phyloP scores from a whole-genome alignment of 2,329 filamentous ascomycete genomes.

The Lanzia echinophila region DNA sequence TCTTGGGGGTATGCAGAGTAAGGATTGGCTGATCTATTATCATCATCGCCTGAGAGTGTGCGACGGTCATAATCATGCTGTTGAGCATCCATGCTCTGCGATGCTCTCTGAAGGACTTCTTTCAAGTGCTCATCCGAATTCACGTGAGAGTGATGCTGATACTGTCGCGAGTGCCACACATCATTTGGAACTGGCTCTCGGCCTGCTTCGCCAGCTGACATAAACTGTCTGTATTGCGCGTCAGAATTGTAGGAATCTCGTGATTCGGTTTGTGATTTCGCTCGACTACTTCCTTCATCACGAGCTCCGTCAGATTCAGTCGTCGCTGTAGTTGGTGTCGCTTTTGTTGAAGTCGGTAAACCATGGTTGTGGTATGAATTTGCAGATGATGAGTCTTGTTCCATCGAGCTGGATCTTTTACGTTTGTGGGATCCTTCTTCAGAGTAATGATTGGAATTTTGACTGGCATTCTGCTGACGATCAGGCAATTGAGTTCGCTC shows the following conservation, averaged over 20 bases:
- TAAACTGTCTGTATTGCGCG: slow-evolving; percentile 22
- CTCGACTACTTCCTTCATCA: slow-evolving; percentile 32
- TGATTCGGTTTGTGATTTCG: slow-evolving; percentile 36
- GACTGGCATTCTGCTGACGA: slow-evolving; percentile 16
- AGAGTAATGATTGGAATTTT: slow-evolving; percentile 19
- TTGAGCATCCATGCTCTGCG: slow-evolving; percentile 34
- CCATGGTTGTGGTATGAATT: slow-evolving; percentile 33
- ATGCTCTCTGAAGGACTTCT: slow-evolving; percentile 45
- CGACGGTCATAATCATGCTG: slow-evolving; percentile 31
- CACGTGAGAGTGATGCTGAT: slow-evolving; percentile 39
- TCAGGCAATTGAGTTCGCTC: slow-evolving; percentile 15
- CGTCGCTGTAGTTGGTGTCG: slow-evolving; percentile 26
- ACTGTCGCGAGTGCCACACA: slow-evolving; percentile 26
- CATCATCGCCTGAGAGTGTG: slow-evolving; percentile 34
- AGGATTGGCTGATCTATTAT: slow-evolving; percentile 30
- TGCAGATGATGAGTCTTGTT: slow-evolving; percentile 33
- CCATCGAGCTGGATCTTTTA: slow-evolving; percentile 62
- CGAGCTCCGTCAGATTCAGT: slow-evolving; percentile 32
- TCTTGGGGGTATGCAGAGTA: slow-evolving; percentile 32
- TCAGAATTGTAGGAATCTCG: slow-evolving; percentile 22
- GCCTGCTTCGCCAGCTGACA: slow-evolving; percentile 19
- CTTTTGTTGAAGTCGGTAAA: slow-evolving; percentile 30
- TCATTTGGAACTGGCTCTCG: slow-evolving; percentile 19
- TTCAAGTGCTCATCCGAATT: slow-evolving; percentile 44
- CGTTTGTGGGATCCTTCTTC: slow-evolving; percentile 50